Conservation (phyloP, 73 alveolate species). For the Paramecium pentaurelia region DNA sequence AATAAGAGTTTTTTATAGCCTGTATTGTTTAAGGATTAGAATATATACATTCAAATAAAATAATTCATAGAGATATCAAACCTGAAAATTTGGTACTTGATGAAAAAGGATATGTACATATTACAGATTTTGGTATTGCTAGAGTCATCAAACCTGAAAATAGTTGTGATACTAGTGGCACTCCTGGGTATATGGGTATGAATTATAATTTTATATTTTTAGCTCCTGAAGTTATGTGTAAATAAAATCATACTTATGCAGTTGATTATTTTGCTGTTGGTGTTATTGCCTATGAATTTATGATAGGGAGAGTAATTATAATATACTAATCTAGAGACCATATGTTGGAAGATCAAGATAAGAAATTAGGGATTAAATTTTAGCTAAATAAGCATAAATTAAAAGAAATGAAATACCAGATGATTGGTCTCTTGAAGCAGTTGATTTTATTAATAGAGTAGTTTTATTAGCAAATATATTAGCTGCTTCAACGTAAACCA, state of each 20-base stretch:
- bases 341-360: slow-evolving; percentile 83
- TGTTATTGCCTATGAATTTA: slow-evolving; percentile 84
- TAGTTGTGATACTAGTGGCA: slow-evolving; percentile 85
- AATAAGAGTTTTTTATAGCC: slow-evolving; percentile 69
- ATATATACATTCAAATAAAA: slow-evolving; percentile 84
- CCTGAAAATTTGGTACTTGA: slow-evolving; percentile 95
- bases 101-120: slow-evolving; percentile 74
- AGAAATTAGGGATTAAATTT: slow-evolving; percentile 79
- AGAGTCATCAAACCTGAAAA: slow-evolving; percentile 79
- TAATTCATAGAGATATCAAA: slow-evolving; percentile 93
- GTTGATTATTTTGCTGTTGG: slow-evolving; percentile 94
- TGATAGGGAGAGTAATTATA: slow-evolving; percentile 64
- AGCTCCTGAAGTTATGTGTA: slow-evolving; percentile 91
- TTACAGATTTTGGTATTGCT: slow-evolving; percentile 93
- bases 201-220: not conserved
- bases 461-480: not conserved
- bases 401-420: slow-evolving; percentile 86
- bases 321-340: slow-evolving; percentile 59
- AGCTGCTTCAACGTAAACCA: slow-evolving; percentile 82
- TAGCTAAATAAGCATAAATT: slow-evolving; percentile 71
- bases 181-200: slow-evolving; percentile 86
- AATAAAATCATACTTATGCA: slow-evolving; percentile 76
- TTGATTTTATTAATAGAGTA: slow-evolving; percentile 89
- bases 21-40: slow-evolving; percentile 75
- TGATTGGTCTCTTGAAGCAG: slow-evolving; percentile 94